phyloP scores from a whole-genome alignment of 768 basidiomycete genomes.

The Mycena latifolia region DNA sequence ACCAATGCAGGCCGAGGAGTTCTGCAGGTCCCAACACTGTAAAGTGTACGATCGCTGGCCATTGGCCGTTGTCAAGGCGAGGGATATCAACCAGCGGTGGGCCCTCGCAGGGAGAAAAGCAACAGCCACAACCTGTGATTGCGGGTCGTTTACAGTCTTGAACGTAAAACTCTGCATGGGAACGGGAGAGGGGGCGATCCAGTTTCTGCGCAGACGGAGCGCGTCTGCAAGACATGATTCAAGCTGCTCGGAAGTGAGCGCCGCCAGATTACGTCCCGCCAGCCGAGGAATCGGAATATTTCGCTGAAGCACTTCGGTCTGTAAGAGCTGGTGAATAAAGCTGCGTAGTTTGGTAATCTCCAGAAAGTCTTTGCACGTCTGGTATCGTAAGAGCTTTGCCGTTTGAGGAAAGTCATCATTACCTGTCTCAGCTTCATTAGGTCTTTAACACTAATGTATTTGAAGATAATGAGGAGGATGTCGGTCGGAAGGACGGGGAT shows the following conservation, averaged over 20 bases:
- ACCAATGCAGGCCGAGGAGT: slow-evolving; percentile 53
- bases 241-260: slow-evolving; percentile 56
- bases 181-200: slow-evolving; percentile 58
- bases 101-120: slow-evolving; percentile 60
- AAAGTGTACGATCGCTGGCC: slow-evolving; percentile 49
- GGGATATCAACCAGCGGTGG: slow-evolving; percentile 60
- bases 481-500: slow-evolving; percentile 58
- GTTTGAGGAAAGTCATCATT: slow-evolving; percentile 43
- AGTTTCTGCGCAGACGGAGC: slow-evolving; percentile 59
- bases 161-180: slow-evolving; percentile 43
- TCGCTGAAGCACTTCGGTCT: slow-evolving; percentile 52
- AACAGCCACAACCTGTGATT: slow-evolving; percentile 56
- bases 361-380: slow-evolving; percentile 63
- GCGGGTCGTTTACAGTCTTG: slow-evolving; percentile 36
- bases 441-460: slow-evolving; percentile 53
- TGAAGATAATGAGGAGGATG: slow-evolving; percentile 58
- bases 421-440: slow-evolving; percentile 64
- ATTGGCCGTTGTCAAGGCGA: slow-evolving; percentile 43
- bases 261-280: slow-evolving; percentile 43
- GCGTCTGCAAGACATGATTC: slow-evolving; percentile 57
- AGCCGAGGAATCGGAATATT: slow-evolving; percentile 64
- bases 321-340: slow-evolving; percentile 46
- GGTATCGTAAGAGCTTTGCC: slow-evolving; percentile 12
- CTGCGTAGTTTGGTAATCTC: slow-evolving; percentile 58
- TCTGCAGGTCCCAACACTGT: slow-evolving; percentile 69